Percentiles rank a stretch among this genome's conserved stretches.
phyloP scores from a whole-genome alignment of 768 basidiomycete species.

The Basidioascus undulatus region DNA sequence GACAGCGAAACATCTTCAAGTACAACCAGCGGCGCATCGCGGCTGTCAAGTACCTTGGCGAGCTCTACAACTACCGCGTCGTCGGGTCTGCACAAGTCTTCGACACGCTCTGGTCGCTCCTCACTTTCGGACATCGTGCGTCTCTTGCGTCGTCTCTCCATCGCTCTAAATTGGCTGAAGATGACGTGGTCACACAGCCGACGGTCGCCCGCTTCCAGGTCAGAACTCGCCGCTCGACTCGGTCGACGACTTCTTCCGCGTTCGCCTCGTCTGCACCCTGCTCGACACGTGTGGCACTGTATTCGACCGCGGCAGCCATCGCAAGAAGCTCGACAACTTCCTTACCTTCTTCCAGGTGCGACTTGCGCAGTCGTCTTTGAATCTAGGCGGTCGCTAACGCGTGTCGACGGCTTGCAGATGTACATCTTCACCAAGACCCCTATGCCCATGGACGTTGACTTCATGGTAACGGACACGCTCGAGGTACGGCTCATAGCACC shows the following conservation, averaged over 20 bases:
- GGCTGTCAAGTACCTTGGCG: conserved; percentile 81
- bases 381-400: background rate
- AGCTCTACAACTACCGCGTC: conserved; percentile 86
- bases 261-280: conserved; percentile 71
- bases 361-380: conserved; percentile 2
- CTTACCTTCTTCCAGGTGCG: conserved; percentile 75
- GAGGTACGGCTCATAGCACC: conserved; percentile 40
- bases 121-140: conserved; percentile 90
- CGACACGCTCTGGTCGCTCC: conserved; percentile 77
- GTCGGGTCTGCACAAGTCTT: conserved; percentile 74
- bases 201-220: conserved; percentile 63
- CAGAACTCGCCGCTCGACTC: conserved; percentile 55
- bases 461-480: conserved; percentile 83
- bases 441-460: conserved; percentile 92
- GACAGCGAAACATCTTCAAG: conserved; percentile 63
- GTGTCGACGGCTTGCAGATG: conserved; percentile 21
- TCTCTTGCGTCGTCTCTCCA: background rate
- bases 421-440: conserved; percentile 66
- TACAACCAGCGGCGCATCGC: conserved; percentile 82
- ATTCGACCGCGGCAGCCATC: conserved; percentile 80
- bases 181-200: conserved; percentile 29
- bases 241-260: conserved; percentile 87
- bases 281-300: conserved; percentile 94
- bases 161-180: background rate
- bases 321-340: conserved; percentile 80